Evolutionary conservation across 2,329 filamentous ascomycete genomes (phyloP).

Genomic region (Aspergillus felis): DNA sequence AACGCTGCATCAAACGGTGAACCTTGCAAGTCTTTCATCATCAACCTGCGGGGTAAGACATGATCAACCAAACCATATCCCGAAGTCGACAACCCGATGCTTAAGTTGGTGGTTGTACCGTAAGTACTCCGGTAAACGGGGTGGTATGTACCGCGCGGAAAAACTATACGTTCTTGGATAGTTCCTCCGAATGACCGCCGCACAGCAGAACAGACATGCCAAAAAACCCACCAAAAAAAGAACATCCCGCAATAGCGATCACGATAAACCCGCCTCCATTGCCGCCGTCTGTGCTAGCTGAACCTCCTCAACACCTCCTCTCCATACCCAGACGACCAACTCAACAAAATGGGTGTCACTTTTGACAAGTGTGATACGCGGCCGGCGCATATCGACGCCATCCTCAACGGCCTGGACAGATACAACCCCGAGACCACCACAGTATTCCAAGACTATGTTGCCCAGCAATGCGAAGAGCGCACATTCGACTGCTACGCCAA

Average conservation of each 20-base stretch:
- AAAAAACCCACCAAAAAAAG: constrained; percentile 24
- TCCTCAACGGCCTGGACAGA: constrained; percentile 94
- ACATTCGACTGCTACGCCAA: constrained; percentile 97
- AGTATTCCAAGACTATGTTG: constrained; percentile 90
- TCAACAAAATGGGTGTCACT: constrained; percentile 35
- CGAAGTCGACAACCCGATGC: not conserved
- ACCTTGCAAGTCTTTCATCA: not conserved
- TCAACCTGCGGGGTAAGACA: not conserved
- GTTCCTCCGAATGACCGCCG: constrained; percentile 12
- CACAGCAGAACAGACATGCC: constrained; percentile 19
- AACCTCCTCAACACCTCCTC: constrained; percentile 1
- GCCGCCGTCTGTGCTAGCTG: constrained; percentile 1
- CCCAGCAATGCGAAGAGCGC: constrained; percentile 90
- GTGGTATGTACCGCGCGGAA: constrained; percentile 4
- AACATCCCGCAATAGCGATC: constrained; percentile 6
- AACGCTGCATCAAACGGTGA: not conserved
- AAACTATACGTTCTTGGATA: constrained; percentile 10
- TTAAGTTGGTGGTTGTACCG: not conserved
- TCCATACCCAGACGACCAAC: constrained; percentile 1
- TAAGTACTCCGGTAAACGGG: no score
- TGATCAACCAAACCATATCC: not conserved
- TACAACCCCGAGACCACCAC: constrained; percentile 98
- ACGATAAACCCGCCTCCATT: constrained; percentile 9
- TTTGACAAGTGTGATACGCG: constrained; percentile 89
- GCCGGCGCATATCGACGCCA: constrained; percentile 85